Base-by-base conservation (phyloP, 495 filamentous ascomycete genomes). In the Haplographium delicatum region DNA sequence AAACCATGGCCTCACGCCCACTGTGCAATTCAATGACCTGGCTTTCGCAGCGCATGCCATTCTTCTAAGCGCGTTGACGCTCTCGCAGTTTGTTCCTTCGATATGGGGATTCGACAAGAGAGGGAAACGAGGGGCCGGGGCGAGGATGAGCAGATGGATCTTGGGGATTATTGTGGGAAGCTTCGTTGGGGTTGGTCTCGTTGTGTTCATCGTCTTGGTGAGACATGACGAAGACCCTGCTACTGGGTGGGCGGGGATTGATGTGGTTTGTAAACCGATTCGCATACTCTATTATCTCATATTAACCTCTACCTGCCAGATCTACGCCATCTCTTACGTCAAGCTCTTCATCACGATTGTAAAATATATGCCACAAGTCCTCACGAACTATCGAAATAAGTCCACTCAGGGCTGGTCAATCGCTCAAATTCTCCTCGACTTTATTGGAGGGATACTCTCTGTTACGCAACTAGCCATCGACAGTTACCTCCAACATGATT, bases 351-450 rank as follows among this genome's bases (percentile, higher is more conserved):
- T 95, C 37, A 95, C 89, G 0, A 61, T 95, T 4, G 73, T 95
- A 58, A 98, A 98, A 64, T 98, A 97, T 67, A 77, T 86, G 30
- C 94, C 93, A 10, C 93, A 98, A 68, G 83, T 83, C 9, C 73
- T 80, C 54, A 72, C 84, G 53, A 97, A 97, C 69, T 90, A 86
- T 59, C 75, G 79, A 61, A 85, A 88, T 42, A 73, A 83, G 52
- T 91, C 87, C 28, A 98, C 93, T 1, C 67, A 72, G 24, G 93
- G 94, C 28, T 97, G 91, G 91, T 83, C 78, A 47, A 96, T 97
- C 50, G 59, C 68, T 35, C 86, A 90, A 64, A 90, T 93, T 47
- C 71, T 95, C n/a, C 70, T 97, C 13, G 93, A 97, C 59, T 70
- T 95, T 55, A 61, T 71, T 9, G 93, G 93, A 3, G 88, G 91